phyloP scores from a whole-genome alignment of 306 rosid genomes.

The Acacia crassicarpa region DNA sequence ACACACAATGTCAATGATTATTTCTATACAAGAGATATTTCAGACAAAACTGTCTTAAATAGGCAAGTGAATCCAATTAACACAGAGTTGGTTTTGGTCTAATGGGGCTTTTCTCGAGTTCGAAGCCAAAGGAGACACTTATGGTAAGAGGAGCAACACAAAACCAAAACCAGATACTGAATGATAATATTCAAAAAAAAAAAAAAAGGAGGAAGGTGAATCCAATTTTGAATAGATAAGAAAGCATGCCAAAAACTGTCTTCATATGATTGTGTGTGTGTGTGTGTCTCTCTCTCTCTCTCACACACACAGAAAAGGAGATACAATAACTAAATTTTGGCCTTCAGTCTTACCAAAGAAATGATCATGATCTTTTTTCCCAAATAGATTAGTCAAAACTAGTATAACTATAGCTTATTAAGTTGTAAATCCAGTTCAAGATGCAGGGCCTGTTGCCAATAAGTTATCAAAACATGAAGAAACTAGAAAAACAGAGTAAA shows the following conservation, averaged over 20 bases:
- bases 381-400: neutral
- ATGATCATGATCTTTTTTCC: neutral
- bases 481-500: neutral
- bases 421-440: neutral
- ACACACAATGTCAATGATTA: neutral
- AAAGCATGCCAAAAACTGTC: neutral
- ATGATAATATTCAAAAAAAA: neutral
- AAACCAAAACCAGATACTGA: no score
- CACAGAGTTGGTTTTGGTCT: no score
- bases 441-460: neutral
- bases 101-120: no score
- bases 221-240: neutral
- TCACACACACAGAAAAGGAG: neutral
- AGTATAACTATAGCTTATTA: neutral
- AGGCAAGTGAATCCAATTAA: neutral
- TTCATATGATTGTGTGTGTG: neutral
- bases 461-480: neutral
- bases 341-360: neutral
- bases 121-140: no score
- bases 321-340: neutral
- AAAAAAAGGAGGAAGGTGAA: neutral
- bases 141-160: no score
- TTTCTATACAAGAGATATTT: neutral
- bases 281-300: neutral
- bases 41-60: neutral